These are phyloP conservation scores for Wickerhamia fluorescens DNA, from an alignment of 805 yeast species.

Conservation along the genomic window DNA sequence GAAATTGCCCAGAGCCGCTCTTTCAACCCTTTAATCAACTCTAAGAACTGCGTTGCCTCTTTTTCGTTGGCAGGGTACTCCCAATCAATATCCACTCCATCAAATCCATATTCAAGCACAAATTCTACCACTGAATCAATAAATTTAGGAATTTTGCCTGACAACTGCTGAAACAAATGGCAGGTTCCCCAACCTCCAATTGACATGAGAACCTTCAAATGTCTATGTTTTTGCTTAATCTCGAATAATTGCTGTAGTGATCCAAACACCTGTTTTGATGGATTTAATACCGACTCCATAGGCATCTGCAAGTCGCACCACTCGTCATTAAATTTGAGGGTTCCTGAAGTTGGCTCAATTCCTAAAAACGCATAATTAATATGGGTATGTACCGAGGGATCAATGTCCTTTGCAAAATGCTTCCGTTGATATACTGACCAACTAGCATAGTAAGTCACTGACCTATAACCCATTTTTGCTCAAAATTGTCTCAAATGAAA, in stretches of 20 bases:
- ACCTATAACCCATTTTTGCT: too few relatives aligned
- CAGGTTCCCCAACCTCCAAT: conserved; percentile 75
- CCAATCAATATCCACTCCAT: conserved; percentile 94
- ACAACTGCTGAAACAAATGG: conserved; percentile 30
- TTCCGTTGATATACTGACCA: conserved; percentile 37
- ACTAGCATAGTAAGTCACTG: conserved; percentile 47
- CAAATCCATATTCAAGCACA: conserved; percentile 57
- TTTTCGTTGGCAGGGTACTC: conserved; percentile 60
- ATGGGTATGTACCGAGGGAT: too few relatives aligned
- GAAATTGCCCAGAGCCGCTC: conserved; percentile 23
- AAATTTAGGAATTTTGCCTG: conserved; percentile 34
- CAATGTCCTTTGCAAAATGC: too few relatives aligned
- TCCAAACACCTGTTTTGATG: too few relatives aligned
- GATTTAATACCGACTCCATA: too few relatives aligned
- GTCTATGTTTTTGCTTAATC: conserved; percentile 32
- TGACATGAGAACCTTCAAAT: conserved; percentile 58
- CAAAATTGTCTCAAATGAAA: too few relatives aligned
- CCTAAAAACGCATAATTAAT: conserved; percentile 73
- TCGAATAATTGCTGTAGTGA: conserved; percentile 42
- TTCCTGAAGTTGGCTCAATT: conserved; percentile 52
- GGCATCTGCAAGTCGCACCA: conserved; percentile 57
- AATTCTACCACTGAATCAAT: conserved; percentile 40
- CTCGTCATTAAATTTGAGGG: conserved; percentile 47
- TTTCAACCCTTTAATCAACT: conserved; percentile 37
- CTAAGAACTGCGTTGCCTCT: conserved; percentile 41